Conservation (phyloP, 768 basidiomycete genomes). For the Mrakia blollopis region DNA sequence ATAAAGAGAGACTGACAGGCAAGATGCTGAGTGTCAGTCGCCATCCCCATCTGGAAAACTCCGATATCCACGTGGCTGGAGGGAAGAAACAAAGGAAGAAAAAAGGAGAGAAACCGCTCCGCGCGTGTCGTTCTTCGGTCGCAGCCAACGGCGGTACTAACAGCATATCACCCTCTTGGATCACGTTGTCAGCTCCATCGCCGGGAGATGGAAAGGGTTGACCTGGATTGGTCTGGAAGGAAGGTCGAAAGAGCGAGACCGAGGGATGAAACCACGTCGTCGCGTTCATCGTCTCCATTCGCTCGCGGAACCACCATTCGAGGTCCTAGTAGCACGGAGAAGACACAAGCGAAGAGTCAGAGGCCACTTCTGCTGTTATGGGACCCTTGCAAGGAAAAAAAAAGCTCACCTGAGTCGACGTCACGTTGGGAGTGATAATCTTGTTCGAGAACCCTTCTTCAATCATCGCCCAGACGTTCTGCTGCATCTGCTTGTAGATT, state of each 20-base stretch:
- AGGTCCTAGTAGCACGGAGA: constrained; percentile 47
- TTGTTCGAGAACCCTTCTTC: constrained; percentile 54
- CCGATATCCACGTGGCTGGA: constrained; percentile 44
- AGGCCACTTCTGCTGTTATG: too few species aligned
- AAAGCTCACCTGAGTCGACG: constrained; percentile 43
- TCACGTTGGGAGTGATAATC: constrained; percentile 49
- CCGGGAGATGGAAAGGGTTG: constrained; percentile 48
- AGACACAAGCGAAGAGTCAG: constrained; percentile 1
- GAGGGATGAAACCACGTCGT: constrained; percentile 56
- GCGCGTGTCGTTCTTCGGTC: neutral
- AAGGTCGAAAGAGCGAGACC: constrained; percentile 47
- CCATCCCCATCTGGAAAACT: constrained; percentile 54
- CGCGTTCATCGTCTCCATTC: constrained; percentile 51
- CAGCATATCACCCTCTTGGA: constrained; percentile 52
- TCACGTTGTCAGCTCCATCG: constrained; percentile 45
- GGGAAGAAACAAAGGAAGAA: too few species aligned
- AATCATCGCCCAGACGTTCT: constrained; percentile 54
- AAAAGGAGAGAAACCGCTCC: too few species aligned
- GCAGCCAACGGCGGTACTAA: constrained; percentile 30
- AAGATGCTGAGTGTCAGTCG: constrained; percentile 58
- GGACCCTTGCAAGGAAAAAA: too few species aligned
- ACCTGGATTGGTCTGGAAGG: constrained; percentile 11
- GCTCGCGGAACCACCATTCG: constrained; percentile 56
- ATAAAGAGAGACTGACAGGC: constrained; percentile 40
- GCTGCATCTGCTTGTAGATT: constrained; percentile 50